These are phyloP conservation scores for Eustoma russellianum DNA, from an alignment of 257 asterid species.

Conservation along the genomic window DNA sequence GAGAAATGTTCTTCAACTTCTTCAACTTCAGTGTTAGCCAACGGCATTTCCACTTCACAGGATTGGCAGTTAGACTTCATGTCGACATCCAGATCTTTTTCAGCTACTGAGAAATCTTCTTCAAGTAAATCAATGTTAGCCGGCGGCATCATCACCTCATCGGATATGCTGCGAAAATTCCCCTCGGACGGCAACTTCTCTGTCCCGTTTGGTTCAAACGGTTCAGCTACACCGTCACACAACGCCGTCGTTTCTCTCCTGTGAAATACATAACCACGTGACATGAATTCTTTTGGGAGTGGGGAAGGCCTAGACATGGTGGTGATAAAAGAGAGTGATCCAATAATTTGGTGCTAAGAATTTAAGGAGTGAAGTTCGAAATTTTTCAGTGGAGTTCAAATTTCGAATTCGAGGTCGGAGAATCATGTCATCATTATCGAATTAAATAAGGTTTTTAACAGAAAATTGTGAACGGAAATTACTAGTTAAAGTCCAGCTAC, in stretches of 20 bases:
- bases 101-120: slow-evolving; percentile 50
- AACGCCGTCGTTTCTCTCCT: slow-evolving; percentile 35
- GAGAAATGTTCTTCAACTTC: slow-evolving; percentile 34
- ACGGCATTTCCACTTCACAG: slow-evolving; percentile 19
- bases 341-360: not conserved
- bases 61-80: too few relatives aligned
- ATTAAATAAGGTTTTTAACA: slow-evolving; percentile 1
- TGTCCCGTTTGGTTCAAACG: slow-evolving; percentile 33
- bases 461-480: not conserved
- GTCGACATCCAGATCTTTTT: slow-evolving; percentile 25
- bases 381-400: slow-evolving; percentile 16
- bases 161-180: slow-evolving; percentile 11
- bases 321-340: not conserved
- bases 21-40: slow-evolving; percentile 25
- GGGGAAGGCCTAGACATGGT: slow-evolving; percentile 3
- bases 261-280: slow-evolving; percentile 5
- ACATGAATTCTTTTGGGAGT: not conserved
- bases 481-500: slow-evolving; percentile 9
- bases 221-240: slow-evolving; percentile 25
- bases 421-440: slow-evolving; percentile 5
- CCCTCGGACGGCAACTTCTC: slow-evolving; percentile 18
- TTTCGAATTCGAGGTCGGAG: slow-evolving; percentile 33
- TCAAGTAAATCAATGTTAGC: slow-evolving; percentile 30
- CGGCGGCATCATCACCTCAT: slow-evolving; percentile 31
- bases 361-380: not conserved